A percentile compares a stretch with the other conserved stretches of the same genome.
Conservation (phyloP, 2,329 filamentous ascomycete species). For the Pseudocercospora fuligena region DNA sequence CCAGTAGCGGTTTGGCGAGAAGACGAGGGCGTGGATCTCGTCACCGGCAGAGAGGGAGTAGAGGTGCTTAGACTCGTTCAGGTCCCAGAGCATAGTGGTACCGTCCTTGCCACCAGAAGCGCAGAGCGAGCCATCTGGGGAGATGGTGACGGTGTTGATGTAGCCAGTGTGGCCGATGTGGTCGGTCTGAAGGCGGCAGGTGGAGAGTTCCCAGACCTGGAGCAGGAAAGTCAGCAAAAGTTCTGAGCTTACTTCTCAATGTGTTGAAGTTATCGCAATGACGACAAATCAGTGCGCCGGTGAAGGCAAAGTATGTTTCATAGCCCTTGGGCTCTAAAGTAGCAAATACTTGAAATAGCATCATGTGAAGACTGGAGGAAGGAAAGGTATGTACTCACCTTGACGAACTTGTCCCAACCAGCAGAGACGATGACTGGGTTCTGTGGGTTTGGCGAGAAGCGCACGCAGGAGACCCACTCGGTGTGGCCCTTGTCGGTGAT, state of each 20-base stretch:
- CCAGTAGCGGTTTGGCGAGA: slow-evolving; percentile 99
- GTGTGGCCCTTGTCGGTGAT: slow-evolving; percentile 99
- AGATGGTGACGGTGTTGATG: slow-evolving; percentile 99
- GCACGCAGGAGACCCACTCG: slow-evolving; percentile 99
- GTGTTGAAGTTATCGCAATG: neutral
- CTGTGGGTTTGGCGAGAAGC: slow-evolving; percentile 99
- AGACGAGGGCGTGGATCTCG: slow-evolving; percentile 99
- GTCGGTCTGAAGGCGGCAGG: slow-evolving; percentile 99
- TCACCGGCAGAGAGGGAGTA: slow-evolving; percentile 99
- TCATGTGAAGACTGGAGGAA: slow-evolving; percentile 67
- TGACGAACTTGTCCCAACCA: slow-evolving; percentile 99
- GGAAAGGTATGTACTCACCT: slow-evolving; percentile 69
- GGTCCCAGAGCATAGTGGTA: slow-evolving; percentile 99
- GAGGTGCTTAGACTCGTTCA: slow-evolving; percentile 99
- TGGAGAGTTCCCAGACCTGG: slow-evolving; percentile 98
- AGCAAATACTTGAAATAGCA: slow-evolving; percentile 99
- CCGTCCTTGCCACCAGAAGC: slow-evolving; percentile 99
- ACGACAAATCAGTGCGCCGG: slow-evolving; percentile 75
- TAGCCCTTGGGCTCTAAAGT: slow-evolving; percentile 98
- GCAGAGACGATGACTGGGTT: slow-evolving; percentile 99
- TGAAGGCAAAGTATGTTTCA: slow-evolving; percentile 85
- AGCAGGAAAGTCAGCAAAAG: slow-evolving; percentile 14
- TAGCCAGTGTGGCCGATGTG: slow-evolving; percentile 99
- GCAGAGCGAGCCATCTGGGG: slow-evolving; percentile 97
- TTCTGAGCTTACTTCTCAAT: neutral